A percentile compares a stretch with the other conserved stretches of the same genome.
Evolutionary conservation across 495 filamentous ascomycete genomes (phyloP).

Genomic region (Sporormia fimetaria): DNA sequence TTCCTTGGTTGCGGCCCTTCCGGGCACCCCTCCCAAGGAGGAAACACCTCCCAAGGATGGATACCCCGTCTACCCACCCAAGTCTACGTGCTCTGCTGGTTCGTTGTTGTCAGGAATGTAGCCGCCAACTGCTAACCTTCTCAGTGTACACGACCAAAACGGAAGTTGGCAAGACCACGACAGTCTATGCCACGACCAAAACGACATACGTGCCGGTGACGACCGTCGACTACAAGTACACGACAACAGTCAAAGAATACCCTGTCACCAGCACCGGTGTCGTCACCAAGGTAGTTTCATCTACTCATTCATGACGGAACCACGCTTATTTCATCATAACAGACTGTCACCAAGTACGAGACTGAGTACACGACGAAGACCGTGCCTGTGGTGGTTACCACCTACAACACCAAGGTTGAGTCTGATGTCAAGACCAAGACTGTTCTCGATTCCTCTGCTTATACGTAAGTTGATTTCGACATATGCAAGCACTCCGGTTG

Average conservation of each 20-base stretch:
- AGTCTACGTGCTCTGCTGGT: neutral
- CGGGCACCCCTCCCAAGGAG: neutral
- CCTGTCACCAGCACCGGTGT: conserved; percentile 6
- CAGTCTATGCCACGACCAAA: conserved; percentile 14
- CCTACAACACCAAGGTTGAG: conserved; percentile 9
- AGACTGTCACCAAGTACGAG: conserved; percentile 11
- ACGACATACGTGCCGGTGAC: conserved; percentile 18
- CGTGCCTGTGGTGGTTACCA: conserved; percentile 10
- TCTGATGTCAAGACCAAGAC: conserved; percentile 3
- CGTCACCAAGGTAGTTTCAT: conserved; percentile 5
- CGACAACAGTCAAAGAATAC: conserved; percentile 9
- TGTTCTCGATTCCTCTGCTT: conserved; percentile 4
- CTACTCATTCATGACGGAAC: neutral
- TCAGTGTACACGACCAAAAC: conserved; percentile 1
- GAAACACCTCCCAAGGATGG: neutral
- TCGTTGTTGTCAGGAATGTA: no score
- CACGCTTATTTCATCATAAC: neutral
- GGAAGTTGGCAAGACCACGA: conserved; percentile 1
- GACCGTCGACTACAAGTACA: neutral
- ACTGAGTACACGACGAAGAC: conserved; percentile 9
- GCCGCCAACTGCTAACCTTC: no score
- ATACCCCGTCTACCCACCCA: neutral
- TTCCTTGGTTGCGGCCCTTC: conserved; percentile 10
- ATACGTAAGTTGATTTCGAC: conserved; percentile 10
- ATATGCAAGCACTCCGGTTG: neutral